These are phyloP conservation scores for Cutaneotrichosporon daszewskae DNA, from an alignment of 1,284 basidiomycete species.

Conservation along the genomic window DNA sequence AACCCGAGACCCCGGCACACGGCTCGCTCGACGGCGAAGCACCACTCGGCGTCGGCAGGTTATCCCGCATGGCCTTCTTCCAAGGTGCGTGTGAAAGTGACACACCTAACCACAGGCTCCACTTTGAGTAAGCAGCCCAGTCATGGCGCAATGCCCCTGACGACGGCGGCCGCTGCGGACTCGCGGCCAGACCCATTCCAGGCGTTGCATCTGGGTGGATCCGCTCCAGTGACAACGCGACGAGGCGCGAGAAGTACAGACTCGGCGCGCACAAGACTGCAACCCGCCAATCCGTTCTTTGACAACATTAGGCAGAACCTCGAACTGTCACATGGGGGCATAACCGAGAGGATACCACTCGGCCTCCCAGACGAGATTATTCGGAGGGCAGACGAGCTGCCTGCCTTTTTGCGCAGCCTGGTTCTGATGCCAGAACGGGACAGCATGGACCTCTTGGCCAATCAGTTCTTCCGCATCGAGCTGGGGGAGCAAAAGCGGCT, in stretches of 20 bases:
- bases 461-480: conserved; percentile 82
- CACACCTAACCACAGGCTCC: not conserved
- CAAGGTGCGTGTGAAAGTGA: conserved; percentile 24
- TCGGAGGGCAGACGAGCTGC: conserved; percentile 65
- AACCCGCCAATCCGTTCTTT: conserved; percentile 77
- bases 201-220: not conserved
- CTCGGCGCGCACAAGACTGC: conserved; percentile 13
- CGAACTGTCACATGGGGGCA: conserved; percentile 76
- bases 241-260: not conserved
- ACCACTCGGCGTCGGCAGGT: conserved; percentile 11
- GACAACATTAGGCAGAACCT: conserved; percentile 93
- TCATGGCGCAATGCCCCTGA: too few relatives aligned
- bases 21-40: not conserved
- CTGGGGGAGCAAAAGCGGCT: conserved; percentile 82
- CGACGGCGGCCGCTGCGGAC: too few relatives aligned
- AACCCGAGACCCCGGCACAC: not conserved
- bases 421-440: conserved; percentile 59
- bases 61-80: conserved; percentile 33
- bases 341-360: conserved; percentile 74
- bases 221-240: conserved; percentile 1
- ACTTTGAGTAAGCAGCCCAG: too few relatives aligned
- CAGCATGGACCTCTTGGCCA: conserved; percentile 49
- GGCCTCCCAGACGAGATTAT: conserved; percentile 61
- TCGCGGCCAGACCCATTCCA: conserved; percentile 8
- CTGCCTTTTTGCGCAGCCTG: conserved; percentile 73